Percentiles rank a stretch among this genome's conserved stretches.
Evolutionary conservation across 1,139 yeast genomes (phyloP).

Genomic region (Hyphopichia fennica): DNA sequence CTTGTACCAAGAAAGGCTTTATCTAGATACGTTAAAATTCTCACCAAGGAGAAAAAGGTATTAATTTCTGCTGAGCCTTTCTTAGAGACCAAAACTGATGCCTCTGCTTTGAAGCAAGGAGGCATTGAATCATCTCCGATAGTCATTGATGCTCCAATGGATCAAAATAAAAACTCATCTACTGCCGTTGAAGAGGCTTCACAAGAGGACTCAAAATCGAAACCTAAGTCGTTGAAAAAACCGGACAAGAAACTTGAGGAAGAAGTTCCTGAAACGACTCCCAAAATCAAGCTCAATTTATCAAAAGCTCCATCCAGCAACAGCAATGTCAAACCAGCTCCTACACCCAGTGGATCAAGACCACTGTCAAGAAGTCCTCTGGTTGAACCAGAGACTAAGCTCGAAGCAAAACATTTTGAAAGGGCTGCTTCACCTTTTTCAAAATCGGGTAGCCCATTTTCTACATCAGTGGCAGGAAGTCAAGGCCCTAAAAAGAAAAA

Average conservation of each 20-base stretch:
- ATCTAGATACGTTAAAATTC: slow-evolving; percentile 28
- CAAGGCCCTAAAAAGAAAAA: slow-evolving; percentile 15
- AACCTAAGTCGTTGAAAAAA: not conserved
- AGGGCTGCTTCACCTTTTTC: slow-evolving; percentile 14
- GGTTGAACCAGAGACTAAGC: slow-evolving; percentile 15
- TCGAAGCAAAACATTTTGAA: slow-evolving; percentile 4
- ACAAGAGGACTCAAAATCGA: not conserved
- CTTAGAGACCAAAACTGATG: not conserved
- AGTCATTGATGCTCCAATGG: not conserved
- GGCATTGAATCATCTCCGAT: too few relatives aligned
- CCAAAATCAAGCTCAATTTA: not conserved
- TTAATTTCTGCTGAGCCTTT: slow-evolving; percentile 17
- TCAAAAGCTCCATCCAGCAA: not conserved
- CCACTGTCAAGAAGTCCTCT: slow-evolving; percentile 10
- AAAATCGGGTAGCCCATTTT: slow-evolving; percentile 25
- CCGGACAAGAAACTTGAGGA: not conserved
- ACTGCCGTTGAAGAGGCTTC: not conserved
- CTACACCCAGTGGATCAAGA: not conserved
- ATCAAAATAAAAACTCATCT: not conserved
- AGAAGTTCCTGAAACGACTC: not conserved
- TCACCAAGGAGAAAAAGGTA: slow-evolving; percentile 21
- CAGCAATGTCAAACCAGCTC: not conserved
- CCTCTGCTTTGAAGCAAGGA: not conserved
- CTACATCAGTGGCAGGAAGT: slow-evolving; percentile 5
- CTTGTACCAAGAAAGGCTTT: not conserved